Conservation (phyloP, 768 basidiomycete species). For the Suillus plorans region DNA sequence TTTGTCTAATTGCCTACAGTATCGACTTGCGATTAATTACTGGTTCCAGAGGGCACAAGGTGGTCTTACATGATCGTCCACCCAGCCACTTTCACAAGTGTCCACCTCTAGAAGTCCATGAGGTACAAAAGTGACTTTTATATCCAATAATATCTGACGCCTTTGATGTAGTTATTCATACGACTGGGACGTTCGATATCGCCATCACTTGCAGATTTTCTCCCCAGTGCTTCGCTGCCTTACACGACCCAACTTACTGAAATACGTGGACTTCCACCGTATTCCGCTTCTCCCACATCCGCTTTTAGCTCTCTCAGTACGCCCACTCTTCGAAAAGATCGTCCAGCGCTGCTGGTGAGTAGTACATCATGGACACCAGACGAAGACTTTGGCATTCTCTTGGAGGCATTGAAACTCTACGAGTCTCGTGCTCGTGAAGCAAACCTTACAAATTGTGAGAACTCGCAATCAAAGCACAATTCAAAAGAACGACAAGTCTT, state of each 20-base stretch:
- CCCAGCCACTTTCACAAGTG: slow-evolving; percentile 80
- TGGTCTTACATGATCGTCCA: slow-evolving; percentile 87
- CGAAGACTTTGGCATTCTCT: slow-evolving; percentile 87
- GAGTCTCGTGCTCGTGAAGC: slow-evolving; percentile 52
- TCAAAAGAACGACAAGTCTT: slow-evolving; percentile 35
- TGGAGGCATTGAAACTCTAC: slow-evolving; percentile 72
- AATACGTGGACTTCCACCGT: slow-evolving; percentile 8
- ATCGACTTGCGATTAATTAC: slow-evolving; percentile 9
- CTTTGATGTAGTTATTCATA: slow-evolving; percentile 45
- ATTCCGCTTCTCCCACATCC: slow-evolving; percentile 29
- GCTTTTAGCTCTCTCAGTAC: slow-evolving; percentile 23
- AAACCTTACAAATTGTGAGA: slow-evolving; percentile 14
- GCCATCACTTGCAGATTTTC: slow-evolving; percentile 43
- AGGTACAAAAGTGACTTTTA: slow-evolving; percentile 42
- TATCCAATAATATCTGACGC: slow-evolving; percentile 4
- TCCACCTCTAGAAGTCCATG: slow-evolving; percentile 70
- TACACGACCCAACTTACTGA: slow-evolving; percentile 66
- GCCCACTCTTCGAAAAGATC: slow-evolving; percentile 60
- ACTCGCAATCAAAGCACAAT: neutral
- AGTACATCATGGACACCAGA: slow-evolving; percentile 98
- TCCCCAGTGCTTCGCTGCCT: slow-evolving; percentile 51
- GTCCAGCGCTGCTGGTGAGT: slow-evolving; percentile 86
- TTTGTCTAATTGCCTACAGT: slow-evolving; percentile 36
- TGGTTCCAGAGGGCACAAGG: slow-evolving; percentile 64
- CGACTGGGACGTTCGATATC: slow-evolving; percentile 42